Percentiles rank a stretch among this genome's conserved stretches.
These are phyloP conservation scores for Zasmidium angulare DNA, from an alignment of 2,329 filamentous ascomycete species.

Conservation along the genomic window DNA sequence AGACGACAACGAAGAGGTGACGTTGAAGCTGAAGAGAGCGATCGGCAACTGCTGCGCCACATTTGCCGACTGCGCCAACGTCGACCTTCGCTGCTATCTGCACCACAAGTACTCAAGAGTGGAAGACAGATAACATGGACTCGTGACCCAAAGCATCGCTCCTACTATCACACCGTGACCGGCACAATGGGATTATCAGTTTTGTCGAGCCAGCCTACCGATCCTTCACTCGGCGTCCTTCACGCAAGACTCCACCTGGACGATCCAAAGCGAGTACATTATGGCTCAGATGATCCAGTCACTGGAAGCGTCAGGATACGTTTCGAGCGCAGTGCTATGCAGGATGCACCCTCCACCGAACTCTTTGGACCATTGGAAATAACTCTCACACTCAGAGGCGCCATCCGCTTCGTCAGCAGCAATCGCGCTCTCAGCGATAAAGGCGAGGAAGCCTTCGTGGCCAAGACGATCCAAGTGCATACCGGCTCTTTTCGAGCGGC, in stretches of 20 bases:
- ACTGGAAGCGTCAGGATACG: slow-evolving; percentile 10
- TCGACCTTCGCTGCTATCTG: no score
- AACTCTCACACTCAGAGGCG: slow-evolving; percentile 9
- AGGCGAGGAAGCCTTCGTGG: slow-evolving; percentile 1
- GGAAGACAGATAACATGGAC: no score
- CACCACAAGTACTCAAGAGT: background rate
- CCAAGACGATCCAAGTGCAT: slow-evolving; percentile 7
- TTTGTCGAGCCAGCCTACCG: background rate
- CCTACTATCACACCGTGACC: background rate
- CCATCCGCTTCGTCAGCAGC: slow-evolving; percentile 1
- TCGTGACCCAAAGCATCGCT: background rate
- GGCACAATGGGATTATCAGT: background rate
- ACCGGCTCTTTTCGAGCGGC: slow-evolving; percentile 13
- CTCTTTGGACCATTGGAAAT: slow-evolving; percentile 16
- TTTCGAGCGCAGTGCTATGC: slow-evolving; percentile 4
- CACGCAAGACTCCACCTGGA: slow-evolving; percentile 11
- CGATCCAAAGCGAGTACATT: slow-evolving; percentile 13
- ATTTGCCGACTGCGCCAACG: background rate
- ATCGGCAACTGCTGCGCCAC: background rate
- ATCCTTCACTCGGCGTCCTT: slow-evolving; percentile 6
- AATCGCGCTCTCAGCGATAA: background rate
- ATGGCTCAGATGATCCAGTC: slow-evolving; percentile 16
- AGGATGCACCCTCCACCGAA: slow-evolving; percentile 5
- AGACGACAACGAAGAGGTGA: background rate
- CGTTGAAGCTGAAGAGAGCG: background rate